Base-by-base conservation (phyloP, 352 stramenopile species). In the Phytophthora nicotianae region DNA sequence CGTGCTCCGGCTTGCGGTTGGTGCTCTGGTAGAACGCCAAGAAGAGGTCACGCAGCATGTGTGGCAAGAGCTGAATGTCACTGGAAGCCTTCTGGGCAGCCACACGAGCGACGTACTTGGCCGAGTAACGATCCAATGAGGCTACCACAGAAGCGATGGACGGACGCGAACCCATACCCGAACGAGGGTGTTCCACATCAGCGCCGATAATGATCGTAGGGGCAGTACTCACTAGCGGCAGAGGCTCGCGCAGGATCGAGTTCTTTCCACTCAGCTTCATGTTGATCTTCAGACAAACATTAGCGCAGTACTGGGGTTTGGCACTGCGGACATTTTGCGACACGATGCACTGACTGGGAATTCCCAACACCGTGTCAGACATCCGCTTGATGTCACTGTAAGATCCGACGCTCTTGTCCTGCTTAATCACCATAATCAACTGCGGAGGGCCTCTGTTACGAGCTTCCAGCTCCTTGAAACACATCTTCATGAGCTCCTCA, bases 121-220 rank as follows among this genome's bases (percentile, higher is more conserved):
- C 75, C 8, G 71, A 86, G 46, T 81, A 86, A 1, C 68, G 65
- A 68, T 96, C 86, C 38, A 93, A 57, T 0, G 85, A 96, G 7
- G 83, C 88, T 14, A 92, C 82, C 16, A 96, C 87, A 0, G 87
- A 83, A 16, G 87, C 86, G 46, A 96, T 92, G 9, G 78, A 85
- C 17, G 83, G 80, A n/a, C 79, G 72, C 11, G 69, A 78, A n/a
- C 73, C 75, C 51, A 83, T 79, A 33, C 70, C 72, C 1, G 83
- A 74, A 20, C 83, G 70, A 16, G 85, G 79, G 52, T 95, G 83
- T 42, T 88, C 80, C 23, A 94, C 78, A 55, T 91, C 78, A 9
- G 86, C 88, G 14, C 88, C 86, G 57, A 95, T 89, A 35, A 95
- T 79, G 43, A 96, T 96, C 20, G 85, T 93, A 16, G 70, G 58